Evolutionary conservation across 2,329 filamentous ascomycete species (phyloP).

Genomic region (Aspergillus intermedius): DNA sequence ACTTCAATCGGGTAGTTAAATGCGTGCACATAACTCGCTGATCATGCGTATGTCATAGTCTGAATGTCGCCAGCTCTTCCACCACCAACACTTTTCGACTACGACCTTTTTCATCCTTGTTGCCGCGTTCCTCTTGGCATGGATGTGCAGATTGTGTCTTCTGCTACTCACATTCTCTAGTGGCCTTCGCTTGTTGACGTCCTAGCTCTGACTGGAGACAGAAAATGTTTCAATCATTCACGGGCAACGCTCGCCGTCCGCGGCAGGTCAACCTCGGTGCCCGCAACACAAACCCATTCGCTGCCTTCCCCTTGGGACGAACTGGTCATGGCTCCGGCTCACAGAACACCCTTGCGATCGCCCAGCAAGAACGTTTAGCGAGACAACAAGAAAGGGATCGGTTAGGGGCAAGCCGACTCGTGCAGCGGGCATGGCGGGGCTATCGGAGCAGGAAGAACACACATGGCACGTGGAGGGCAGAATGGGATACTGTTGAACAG

Average conservation of each 20-base stretch:
- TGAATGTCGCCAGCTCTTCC: slow-evolving; percentile 8
- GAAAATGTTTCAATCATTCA: slow-evolving; percentile 85
- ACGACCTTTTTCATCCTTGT: neutral
- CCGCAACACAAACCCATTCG: slow-evolving; percentile 73
- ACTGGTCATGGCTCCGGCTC: slow-evolving; percentile 54
- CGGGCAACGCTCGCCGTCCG: slow-evolving; percentile 73
- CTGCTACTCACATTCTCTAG: slow-evolving; percentile 11
- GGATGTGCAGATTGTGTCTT: slow-evolving; percentile 14
- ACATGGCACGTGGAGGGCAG: slow-evolving; percentile 50
- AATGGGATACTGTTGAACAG: slow-evolving; percentile 58
- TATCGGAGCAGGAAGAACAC: slow-evolving; percentile 57
- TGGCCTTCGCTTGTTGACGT: slow-evolving; percentile 3
- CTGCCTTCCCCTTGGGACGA: slow-evolving; percentile 52
- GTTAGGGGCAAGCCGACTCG: slow-evolving; percentile 62
- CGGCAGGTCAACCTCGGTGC: slow-evolving; percentile 93
- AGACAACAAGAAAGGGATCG: slow-evolving; percentile 75
- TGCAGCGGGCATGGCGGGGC: slow-evolving; percentile 81
- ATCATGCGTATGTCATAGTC: slow-evolving; percentile 24
- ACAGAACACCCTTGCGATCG: slow-evolving; percentile 73
- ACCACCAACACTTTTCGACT: slow-evolving; percentile 1
- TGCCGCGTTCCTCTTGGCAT: slow-evolving; percentile 21
- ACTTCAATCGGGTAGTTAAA: neutral
- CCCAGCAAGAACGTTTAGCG: slow-evolving; percentile 75
- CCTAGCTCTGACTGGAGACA: slow-evolving; percentile 2
- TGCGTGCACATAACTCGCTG: slow-evolving; percentile 12